phyloP scores from a whole-genome alignment of 208 protist species.

The Plasmodiophora brassicae region DNA sequence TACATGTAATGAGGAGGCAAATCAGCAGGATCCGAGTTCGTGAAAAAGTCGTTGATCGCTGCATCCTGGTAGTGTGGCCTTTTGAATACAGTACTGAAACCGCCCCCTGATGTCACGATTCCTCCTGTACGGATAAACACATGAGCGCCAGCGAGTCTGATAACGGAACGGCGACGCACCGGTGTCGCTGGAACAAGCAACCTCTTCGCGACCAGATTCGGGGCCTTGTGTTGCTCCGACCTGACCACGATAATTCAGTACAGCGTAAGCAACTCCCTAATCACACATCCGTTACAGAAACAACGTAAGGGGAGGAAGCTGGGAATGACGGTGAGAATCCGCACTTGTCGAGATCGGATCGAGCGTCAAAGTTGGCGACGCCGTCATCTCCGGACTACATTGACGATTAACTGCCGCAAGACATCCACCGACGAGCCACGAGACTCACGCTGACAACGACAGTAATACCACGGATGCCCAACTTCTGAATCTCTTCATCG shows the following conservation, averaged over 20 bases:
- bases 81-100: slow-evolving; percentile 53
- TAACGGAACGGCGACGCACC: no score
- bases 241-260: not conserved
- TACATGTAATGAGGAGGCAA: no score
- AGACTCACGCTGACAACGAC: no score
- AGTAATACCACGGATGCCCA: not conserved
- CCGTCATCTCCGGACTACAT: slow-evolving; percentile 40
- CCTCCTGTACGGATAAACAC: no score
- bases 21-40: not conserved
- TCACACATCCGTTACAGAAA: no score
- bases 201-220: not conserved
- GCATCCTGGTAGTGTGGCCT: slow-evolving; percentile 28
- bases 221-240: slow-evolving; percentile 5
- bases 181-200: slow-evolving; percentile 41
- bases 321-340: not conserved
- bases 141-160: no score
- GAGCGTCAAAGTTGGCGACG: not conserved
- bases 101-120: slow-evolving; percentile 58
- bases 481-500: not conserved
- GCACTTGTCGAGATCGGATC: not conserved
- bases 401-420: no score
- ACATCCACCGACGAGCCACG: no score
- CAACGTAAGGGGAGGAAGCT: not conserved
- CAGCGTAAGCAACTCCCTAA: no score
- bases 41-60: slow-evolving; percentile 43